Conservation (phyloP, 495 filamentous ascomycete genomes). For the Penicillium subrubescens region DNA sequence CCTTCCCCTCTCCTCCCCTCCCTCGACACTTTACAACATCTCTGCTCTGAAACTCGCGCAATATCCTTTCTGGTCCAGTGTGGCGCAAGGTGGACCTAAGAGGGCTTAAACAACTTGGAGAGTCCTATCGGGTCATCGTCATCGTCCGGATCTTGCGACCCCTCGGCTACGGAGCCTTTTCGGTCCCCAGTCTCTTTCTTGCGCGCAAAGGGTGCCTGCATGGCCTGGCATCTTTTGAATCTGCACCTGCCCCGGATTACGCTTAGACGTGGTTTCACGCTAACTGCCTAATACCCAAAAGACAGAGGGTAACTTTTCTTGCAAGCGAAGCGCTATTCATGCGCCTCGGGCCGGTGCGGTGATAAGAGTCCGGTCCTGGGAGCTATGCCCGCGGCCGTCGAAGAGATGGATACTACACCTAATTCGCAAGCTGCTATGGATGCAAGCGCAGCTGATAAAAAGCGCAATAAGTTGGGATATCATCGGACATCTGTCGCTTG, state of each 20-base stretch:
- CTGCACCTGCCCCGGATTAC: conserved; percentile 14
- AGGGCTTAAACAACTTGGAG: not conserved
- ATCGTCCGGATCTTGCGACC: conserved; percentile 10
- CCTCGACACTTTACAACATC: conserved; percentile 7
- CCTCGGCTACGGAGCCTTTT: conserved; percentile 4
- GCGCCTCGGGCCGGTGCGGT: conserved; percentile 39
- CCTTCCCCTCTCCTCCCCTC: not conserved
- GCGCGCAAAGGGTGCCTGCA: conserved; percentile 17
- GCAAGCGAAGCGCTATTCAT: conserved; percentile 31
- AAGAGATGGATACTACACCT: conserved; percentile 67
- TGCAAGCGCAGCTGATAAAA: conserved; percentile 69
- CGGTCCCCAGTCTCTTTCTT: not conserved
- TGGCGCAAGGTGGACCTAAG: conserved; percentile 26
- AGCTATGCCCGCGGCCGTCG: conserved; percentile 52
- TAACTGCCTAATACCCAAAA: not conserved
- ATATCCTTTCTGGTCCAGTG: conserved; percentile 23
- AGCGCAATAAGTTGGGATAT: conserved; percentile 95
- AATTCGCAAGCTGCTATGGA: conserved; percentile 60
- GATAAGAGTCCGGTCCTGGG: conserved; percentile 28
- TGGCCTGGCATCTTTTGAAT: conserved; percentile 17
- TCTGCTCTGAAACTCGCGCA: conserved; percentile 27
- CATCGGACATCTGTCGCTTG: conserved; percentile 97
- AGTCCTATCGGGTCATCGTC: conserved; percentile 20
- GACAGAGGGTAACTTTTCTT: not conserved
- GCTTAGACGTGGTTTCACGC: conserved; percentile 3